phyloP scores from a whole-genome alignment of 2,329 filamentous ascomycete species.

The Fusarium sp. region DNA sequence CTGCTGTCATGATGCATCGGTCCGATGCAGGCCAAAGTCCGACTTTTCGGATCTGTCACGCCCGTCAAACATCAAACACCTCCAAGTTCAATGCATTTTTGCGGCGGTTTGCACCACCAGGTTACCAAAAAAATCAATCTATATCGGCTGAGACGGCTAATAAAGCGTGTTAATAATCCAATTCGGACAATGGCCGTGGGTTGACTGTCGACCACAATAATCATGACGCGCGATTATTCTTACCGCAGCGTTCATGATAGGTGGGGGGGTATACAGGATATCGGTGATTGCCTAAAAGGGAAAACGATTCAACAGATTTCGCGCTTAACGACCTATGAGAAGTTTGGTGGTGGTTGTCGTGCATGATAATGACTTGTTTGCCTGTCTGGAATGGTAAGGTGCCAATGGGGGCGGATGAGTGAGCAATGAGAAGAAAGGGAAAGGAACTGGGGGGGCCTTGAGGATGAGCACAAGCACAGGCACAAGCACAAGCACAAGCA shows the following conservation, averaged over 20 bases:
- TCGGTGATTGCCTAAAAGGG: conserved; percentile 31
- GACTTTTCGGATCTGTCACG: conserved; percentile 27
- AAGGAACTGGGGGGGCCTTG: conserved; percentile 12
- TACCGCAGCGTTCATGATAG: neutral
- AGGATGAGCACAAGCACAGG: no score
- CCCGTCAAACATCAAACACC: conserved; percentile 15
- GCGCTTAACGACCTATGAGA: conserved; percentile 29
- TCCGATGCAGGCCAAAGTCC: conserved; percentile 26
- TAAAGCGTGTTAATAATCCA: conserved; percentile 1
- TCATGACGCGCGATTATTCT: conserved; percentile 4
- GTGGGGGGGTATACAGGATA: conserved; percentile 22
- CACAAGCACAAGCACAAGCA: neutral
- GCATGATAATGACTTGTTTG: conserved; percentile 25
- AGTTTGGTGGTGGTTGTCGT: conserved; percentile 33
- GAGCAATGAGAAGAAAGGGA: conserved; percentile 21
- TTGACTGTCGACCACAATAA: conserved; percentile 10
- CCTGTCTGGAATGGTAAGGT: conserved; percentile 25
- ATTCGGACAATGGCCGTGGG: neutral
- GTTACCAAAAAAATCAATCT: conserved; percentile 9
- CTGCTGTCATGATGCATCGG: conserved; percentile 37
- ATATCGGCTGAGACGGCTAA: conserved; percentile 6
- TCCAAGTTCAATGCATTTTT: neutral
- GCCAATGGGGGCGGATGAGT: conserved; percentile 30
- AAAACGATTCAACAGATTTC: conserved; percentile 19
- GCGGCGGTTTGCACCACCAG: neutral